Percentiles rank a stretch among this genome's conserved stretches.
phyloP scores from a whole-genome alignment of 768 basidiomycete genomes.

The Lentinula raphanica region DNA sequence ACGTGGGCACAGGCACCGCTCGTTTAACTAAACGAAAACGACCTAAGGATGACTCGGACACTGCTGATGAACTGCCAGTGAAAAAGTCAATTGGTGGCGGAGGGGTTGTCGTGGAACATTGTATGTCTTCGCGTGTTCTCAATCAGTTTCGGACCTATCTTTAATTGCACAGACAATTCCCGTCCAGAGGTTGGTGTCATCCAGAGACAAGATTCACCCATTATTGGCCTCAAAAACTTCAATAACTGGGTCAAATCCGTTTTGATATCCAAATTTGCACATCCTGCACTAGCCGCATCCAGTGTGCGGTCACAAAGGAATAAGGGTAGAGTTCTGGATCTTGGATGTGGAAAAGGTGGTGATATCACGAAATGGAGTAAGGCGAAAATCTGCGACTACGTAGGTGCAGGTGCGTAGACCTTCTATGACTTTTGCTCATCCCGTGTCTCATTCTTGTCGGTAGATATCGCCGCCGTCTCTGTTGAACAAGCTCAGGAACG shows the following conservation, averaged over 20 bases:
- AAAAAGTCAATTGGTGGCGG: conserved; percentile 66
- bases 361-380: conserved; percentile 95
- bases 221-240: conserved; percentile 94
- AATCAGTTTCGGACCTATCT: background rate
- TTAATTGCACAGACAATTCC: conserved; percentile 64
- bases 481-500: conserved; percentile 82
- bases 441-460: conserved; percentile 2
- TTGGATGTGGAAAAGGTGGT: conserved; percentile 99
- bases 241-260: conserved; percentile 99
- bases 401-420: conserved; percentile 66
- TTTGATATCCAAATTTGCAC: conserved; percentile 85
- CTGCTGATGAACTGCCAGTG: conserved; percentile 31
- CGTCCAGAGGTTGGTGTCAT: conserved; percentile 88
- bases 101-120: conserved; percentile 71
- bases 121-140: conserved; percentile 38
- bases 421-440: background rate
- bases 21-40: conserved; percentile 55
- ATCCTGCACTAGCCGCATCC: conserved; percentile 50
- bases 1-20: conserved; percentile 50
- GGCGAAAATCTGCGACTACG: conserved; percentile 71
- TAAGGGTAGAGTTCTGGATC: conserved; percentile 82
- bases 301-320: conserved; percentile 22
- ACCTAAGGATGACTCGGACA: conserved; percentile 31
- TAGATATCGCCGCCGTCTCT: conserved; percentile 88
- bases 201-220: conserved; percentile 83